phyloP scores from a whole-genome alignment of 257 asterid genomes.

The Solanum rostratum region DNA sequence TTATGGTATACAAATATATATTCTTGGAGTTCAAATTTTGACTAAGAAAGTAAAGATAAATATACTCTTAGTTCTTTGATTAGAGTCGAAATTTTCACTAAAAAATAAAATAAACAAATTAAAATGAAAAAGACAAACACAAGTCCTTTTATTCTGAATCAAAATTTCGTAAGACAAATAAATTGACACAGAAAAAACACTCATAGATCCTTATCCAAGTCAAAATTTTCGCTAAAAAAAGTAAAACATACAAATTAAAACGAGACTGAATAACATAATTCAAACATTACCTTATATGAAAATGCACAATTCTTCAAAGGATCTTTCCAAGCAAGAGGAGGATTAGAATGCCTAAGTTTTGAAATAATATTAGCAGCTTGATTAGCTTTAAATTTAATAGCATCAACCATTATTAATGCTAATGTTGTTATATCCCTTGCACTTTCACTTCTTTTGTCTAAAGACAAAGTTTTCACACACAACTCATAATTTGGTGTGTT shows the following conservation, averaged over 20 bases:
- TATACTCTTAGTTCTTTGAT: not conserved
- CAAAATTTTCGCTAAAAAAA: too few relatives aligned
- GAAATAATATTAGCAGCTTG: not conserved
- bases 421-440: conserved; percentile 11
- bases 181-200: not conserved
- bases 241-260: not conserved
- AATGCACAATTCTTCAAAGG: conserved; percentile 1
- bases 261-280: not conserved
- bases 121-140: too few relatives aligned
- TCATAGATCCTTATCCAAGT: too few relatives aligned
- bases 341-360: not conserved
- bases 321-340: not conserved
- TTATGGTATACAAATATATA: too few relatives aligned
- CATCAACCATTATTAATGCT: conserved; percentile 14
- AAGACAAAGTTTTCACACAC: conserved; percentile 31
- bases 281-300: not conserved
- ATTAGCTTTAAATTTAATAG: not conserved
- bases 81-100: too few relatives aligned
- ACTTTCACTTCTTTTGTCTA: conserved; percentile 15
- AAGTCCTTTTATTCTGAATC: rapidly evolving
- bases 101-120: too few relatives aligned
- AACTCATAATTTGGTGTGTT: conserved; percentile 48
- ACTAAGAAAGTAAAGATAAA: not conserved
- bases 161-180: not conserved
- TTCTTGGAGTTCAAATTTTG: not conserved